Conservation (phyloP, 139 green algal species). For the Auxenochlorella protothecoides region DNA sequence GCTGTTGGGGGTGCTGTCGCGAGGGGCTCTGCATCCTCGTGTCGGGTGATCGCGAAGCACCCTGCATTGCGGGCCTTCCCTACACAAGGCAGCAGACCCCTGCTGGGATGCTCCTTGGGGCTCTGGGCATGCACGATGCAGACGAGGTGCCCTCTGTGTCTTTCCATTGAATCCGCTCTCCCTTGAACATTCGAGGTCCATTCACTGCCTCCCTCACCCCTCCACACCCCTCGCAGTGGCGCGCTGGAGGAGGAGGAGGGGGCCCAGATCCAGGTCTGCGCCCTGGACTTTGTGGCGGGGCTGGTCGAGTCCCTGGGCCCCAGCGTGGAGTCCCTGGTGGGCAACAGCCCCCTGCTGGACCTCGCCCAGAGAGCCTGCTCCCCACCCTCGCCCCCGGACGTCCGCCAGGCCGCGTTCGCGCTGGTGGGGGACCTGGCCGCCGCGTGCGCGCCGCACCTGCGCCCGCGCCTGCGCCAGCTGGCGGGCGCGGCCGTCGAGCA, state of each 20-base stretch:
- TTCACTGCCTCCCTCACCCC: not conserved
- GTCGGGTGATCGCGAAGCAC: too few species aligned
- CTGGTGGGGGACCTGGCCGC: constrained; percentile 84
- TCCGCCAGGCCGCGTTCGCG: constrained; percentile 86
- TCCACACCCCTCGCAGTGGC: constrained; percentile 1
- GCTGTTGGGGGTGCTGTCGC: too few species aligned
- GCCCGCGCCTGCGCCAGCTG: constrained; percentile 26
- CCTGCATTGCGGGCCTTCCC: too few species aligned
- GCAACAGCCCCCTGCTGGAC: constrained; percentile 32
- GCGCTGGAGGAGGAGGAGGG: constrained; percentile 35
- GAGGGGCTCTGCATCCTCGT: too few species aligned
- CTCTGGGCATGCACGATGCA: constrained; percentile 15
- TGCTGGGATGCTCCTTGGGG: too few species aligned
- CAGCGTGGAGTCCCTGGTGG: constrained; percentile 57
- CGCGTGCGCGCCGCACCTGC: constrained; percentile 40
- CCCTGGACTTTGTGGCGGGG: constrained; percentile 72
- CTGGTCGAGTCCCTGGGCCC: constrained; percentile 64
- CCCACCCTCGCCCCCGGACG: constrained; percentile 23
- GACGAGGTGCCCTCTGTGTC: not conserved
- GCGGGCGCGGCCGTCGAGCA: constrained; percentile 11
- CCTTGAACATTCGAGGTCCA: not conserved
- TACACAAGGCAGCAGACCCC: too few species aligned
- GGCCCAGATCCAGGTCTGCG: constrained; percentile 44
- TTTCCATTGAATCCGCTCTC: too few species aligned
- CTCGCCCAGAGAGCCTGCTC: constrained; percentile 36